Base-by-base conservation (phyloP, 2,329 filamentous ascomycete species). In the Sphaerulina vaccinii region DNA sequence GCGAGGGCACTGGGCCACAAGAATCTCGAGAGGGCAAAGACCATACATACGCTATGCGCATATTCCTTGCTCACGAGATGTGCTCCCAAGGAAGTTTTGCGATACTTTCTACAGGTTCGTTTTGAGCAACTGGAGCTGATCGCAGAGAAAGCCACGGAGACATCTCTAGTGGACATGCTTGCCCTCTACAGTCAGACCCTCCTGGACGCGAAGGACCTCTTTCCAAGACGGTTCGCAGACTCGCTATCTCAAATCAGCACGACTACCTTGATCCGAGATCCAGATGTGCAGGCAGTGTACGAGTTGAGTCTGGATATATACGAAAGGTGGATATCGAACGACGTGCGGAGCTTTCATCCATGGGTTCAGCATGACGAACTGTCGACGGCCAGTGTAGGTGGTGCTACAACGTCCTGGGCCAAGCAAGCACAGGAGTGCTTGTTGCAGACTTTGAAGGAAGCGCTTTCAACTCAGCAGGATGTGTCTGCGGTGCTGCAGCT, bases 261-360 rank as follows among this genome's bases (percentile, higher is more conserved):
- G 45, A 79, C 80, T 6, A 82, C 86, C 0, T 74, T 97, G 10
- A 72, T 96, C 2, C 81, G 82, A n/a, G 88, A 95, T 65, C 70
- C 78, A 1, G 78, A 84, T 1, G 74, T 96, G 15, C 78, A 79
- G 48, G 71, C 74, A 1, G 70, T 93, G 1, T 82, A 88, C 58
- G 86, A 85, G 13, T 73, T 96, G 10, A 82, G 87, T 29, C 73
- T 96, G 21, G 90, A 96, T 64, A 73, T 93, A 8, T 84, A 89
- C 63, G 83, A 85, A 57, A 79, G 79, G 16, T 95, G 90, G 87
- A 87, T 93, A 56, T 80, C 87, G 15, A 84, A 90, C 6, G 89
- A 95, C 54, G 87, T 96, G 36, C 82, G 82, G 40, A 87, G 86
- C 58, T 96, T 95, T 66, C 92, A 85, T 1, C 91, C 91, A 0